A percentile compares a stretch with the other conserved stretches of the same genome.
Conservation (phyloP, 495 filamentous ascomycete species). For the Penicillium angulare region DNA sequence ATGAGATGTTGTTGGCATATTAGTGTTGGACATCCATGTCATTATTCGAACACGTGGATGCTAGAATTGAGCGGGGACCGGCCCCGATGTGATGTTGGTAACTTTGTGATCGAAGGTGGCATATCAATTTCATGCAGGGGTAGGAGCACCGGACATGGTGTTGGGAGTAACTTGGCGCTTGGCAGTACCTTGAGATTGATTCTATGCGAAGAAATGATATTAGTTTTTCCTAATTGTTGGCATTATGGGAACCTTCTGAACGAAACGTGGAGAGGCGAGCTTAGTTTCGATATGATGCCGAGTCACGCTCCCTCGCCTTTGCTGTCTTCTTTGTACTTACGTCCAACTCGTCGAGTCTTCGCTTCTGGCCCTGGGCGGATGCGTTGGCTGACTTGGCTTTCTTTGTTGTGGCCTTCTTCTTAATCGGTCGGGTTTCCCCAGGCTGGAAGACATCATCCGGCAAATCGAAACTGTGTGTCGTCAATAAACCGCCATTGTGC, state of each 20-base stretch:
- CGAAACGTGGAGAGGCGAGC: conserved; percentile 13
- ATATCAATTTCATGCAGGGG: conserved; percentile 33
- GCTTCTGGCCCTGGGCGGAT: conserved; percentile 42
- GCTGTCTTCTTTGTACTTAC: conserved; percentile 43
- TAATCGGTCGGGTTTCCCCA: conserved; percentile 70
- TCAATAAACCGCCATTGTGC: too few relatives aligned
- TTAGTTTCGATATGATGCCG: conserved; percentile 24
- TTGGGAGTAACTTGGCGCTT: conserved; percentile 42
- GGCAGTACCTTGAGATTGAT: conserved; percentile 29
- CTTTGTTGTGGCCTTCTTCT: conserved; percentile 56
- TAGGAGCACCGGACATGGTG: conserved; percentile 26
- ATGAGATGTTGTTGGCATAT: conserved; percentile 10
- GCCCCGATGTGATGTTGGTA: conserved; percentile 27
- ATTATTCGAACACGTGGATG: background rate
- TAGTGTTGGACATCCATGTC: conserved; percentile 10
- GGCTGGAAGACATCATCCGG: conserved; percentile 85
- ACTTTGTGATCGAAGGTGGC: background rate
- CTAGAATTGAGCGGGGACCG: conserved; percentile 25
- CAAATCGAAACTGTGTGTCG: conserved; percentile 65
- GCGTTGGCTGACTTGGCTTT: conserved; percentile 24
- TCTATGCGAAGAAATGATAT: conserved; percentile 31
- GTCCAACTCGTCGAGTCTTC: conserved; percentile 44
- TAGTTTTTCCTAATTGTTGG: conserved; percentile 33
- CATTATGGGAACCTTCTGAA: conserved; percentile 16
- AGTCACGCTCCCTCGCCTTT: conserved; percentile 21